A percentile compares a stretch with the other conserved stretches of the same genome.
These are phyloP conservation scores for Collybia mongolica DNA, from an alignment of 768 basidiomycete genomes.

Conservation along the genomic window DNA sequence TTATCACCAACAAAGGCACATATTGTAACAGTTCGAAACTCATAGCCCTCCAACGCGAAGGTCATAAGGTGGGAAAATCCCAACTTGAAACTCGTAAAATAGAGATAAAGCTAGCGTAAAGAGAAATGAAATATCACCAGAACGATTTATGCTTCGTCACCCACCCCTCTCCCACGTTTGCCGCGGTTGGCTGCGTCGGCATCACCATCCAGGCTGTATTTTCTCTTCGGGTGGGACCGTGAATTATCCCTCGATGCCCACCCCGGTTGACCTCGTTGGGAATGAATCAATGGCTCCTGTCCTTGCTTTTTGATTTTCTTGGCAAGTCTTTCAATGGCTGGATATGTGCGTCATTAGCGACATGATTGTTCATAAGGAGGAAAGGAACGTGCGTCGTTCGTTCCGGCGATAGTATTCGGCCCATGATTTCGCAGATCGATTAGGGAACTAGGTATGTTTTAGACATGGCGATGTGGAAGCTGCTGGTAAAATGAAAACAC, in stretches of 20 bases:
- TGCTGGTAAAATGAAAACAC: slow-evolving; percentile 13
- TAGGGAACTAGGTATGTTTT: slow-evolving; percentile 41
- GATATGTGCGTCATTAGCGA: slow-evolving; percentile 8
- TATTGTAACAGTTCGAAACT: slow-evolving; percentile 1
- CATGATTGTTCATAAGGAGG: slow-evolving; percentile 1
- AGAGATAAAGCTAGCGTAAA: background rate
- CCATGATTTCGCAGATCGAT: slow-evolving; percentile 59
- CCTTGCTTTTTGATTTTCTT: slow-evolving; percentile 30
- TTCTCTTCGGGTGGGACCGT: slow-evolving; percentile 31
- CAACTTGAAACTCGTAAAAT: slow-evolving; percentile 5
- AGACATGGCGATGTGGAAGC: background rate
- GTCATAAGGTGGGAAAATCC: background rate
- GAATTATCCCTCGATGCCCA: slow-evolving; percentile 22
- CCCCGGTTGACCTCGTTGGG: slow-evolving; percentile 30
- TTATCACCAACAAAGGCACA: slow-evolving; percentile 8
- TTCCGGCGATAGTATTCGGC: slow-evolving; percentile 56
- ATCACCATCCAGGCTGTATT: slow-evolving; percentile 27
- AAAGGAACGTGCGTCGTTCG: slow-evolving; percentile 42
- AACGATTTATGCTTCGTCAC: slow-evolving; percentile 9
- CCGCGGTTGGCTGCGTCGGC: slow-evolving; percentile 17
- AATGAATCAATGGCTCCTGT: slow-evolving; percentile 16
- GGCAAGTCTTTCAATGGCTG: slow-evolving; percentile 36
- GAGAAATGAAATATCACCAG: background rate
- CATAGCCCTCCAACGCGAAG: background rate
- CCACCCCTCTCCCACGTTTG: slow-evolving; percentile 22